Evolutionary conservation across 2,329 filamentous ascomycete genomes (phyloP).

Genomic region (Venturia asperata): DNA sequence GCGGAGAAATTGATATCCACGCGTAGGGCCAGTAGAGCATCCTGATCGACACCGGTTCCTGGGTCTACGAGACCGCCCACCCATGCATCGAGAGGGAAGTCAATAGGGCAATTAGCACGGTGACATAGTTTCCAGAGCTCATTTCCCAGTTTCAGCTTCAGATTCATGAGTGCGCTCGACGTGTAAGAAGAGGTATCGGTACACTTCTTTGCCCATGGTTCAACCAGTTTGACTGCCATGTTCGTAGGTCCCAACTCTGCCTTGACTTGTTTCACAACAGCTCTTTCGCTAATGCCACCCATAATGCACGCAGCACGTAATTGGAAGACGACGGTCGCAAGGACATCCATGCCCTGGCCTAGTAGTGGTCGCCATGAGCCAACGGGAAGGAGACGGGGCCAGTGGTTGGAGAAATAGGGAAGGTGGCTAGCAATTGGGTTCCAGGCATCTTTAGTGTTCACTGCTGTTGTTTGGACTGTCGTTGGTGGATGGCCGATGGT

Average conservation of each 20-base stretch:
- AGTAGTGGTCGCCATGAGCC: neutral
- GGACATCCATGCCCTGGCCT: neutral
- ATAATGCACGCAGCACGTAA: neutral
- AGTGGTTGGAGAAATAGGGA: slow-evolving; percentile 2
- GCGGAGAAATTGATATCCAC: slow-evolving; percentile 11
- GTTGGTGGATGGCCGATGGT: neutral
- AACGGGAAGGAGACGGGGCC: slow-evolving; percentile 10
- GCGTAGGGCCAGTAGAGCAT: slow-evolving; percentile 6
- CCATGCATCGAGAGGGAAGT: slow-evolving; percentile 9
- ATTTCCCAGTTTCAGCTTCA: neutral
- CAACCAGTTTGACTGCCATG: neutral
- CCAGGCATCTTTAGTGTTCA: neutral
- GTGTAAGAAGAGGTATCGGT: neutral
- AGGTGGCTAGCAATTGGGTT: neutral
- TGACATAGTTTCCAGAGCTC: neutral
- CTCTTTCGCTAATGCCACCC: neutral
- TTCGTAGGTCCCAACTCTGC: neutral
- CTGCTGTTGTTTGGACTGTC: neutral
- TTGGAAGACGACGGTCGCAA: neutral
- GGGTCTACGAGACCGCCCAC: slow-evolving; percentile 10
- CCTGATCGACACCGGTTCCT: neutral
- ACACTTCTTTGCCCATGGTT: neutral
- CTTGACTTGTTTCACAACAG: neutral
- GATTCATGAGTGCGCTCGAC: neutral
- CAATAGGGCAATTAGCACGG: neutral